Conservation (phyloP, 257 asterid species). For the Ajuga chamaepitys region DNA sequence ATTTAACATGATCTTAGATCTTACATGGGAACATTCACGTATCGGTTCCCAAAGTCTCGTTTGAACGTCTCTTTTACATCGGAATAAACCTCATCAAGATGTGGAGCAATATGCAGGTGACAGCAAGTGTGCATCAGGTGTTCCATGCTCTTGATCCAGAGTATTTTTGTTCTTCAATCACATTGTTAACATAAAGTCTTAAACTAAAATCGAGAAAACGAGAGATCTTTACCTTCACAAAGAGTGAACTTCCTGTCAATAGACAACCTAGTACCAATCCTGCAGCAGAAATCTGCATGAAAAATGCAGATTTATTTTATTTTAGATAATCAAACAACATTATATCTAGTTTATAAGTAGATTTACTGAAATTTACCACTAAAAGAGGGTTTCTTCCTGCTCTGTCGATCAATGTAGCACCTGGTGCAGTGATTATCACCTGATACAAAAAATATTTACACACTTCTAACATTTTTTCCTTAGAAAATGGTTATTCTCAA, state of each 20-base stretch:
- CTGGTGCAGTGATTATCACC: slow-evolving; percentile 72
- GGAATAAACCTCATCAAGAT: too few species aligned
- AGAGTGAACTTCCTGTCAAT: slow-evolving; percentile 65
- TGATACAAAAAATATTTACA: slow-evolving; percentile 16
- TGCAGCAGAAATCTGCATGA: slow-evolving; percentile 68
- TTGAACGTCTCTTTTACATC: too few species aligned
- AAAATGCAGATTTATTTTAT: background rate
- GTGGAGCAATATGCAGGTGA: slow-evolving; percentile 78
- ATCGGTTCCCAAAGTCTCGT: too few species aligned
- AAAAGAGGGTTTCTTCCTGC: slow-evolving; percentile 87
- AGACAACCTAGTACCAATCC: slow-evolving; percentile 81
- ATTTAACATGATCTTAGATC: too few species aligned
- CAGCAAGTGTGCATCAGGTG: slow-evolving; percentile 53
- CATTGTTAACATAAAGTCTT: background rate
- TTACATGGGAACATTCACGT: too few species aligned
- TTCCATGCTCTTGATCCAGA: slow-evolving; percentile 47
- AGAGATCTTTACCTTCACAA: slow-evolving; percentile 49
- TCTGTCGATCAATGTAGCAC: slow-evolving; percentile 65
- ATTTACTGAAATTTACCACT: slow-evolving; percentile 41
- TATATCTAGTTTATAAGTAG: background rate
- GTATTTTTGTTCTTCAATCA: slow-evolving; percentile 8
- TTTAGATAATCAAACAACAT: background rate
- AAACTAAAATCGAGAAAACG: background rate
- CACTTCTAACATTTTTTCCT: too few species aligned
- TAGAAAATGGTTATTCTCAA: too few species aligned